Conservation (phyloP, 2,329 filamentous ascomycete species). For the Colletotrichum paranaense region DNA sequence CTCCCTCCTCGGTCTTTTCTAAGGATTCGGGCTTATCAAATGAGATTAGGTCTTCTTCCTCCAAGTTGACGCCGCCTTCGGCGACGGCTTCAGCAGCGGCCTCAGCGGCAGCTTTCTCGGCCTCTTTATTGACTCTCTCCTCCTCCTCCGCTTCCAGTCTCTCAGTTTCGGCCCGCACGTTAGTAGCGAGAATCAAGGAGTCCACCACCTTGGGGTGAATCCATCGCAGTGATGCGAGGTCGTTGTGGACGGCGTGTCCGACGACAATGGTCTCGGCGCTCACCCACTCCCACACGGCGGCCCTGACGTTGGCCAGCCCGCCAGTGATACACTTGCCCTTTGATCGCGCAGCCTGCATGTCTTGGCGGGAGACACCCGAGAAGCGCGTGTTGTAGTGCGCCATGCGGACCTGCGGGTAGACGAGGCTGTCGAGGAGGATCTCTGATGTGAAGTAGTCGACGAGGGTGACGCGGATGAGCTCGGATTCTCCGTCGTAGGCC, state of each 20-base stretch:
- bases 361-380: constrained; percentile 57
- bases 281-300: constrained; percentile 55
- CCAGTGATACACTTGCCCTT: constrained; percentile 46
- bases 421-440: constrained; percentile 61
- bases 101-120: no score
- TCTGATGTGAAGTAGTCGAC: constrained; percentile 63
- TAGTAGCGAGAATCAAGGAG: constrained; percentile 50
- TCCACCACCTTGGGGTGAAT: constrained; percentile 59
- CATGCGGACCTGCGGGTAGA: constrained; percentile 59
- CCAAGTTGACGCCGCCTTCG: neutral
- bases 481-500: constrained; percentile 53
- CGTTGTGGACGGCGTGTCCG: constrained; percentile 55
- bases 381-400: constrained; percentile 60
- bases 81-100: neutral
- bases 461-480: constrained; percentile 63
- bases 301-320: constrained; percentile 55
- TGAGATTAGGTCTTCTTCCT: constrained; percentile 18
- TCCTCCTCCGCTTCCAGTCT: constrained; percentile 31
- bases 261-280: constrained; percentile 60
- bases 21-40: constrained; percentile 8
- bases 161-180: constrained; percentile 25
- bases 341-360: constrained; percentile 50
- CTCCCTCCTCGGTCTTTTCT: constrained; percentile 3
- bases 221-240: constrained; percentile 59
- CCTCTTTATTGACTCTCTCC: constrained; percentile 24